phyloP scores from a whole-genome alignment of 805 yeast genomes.

The Metschnikowia gruessii region DNA sequence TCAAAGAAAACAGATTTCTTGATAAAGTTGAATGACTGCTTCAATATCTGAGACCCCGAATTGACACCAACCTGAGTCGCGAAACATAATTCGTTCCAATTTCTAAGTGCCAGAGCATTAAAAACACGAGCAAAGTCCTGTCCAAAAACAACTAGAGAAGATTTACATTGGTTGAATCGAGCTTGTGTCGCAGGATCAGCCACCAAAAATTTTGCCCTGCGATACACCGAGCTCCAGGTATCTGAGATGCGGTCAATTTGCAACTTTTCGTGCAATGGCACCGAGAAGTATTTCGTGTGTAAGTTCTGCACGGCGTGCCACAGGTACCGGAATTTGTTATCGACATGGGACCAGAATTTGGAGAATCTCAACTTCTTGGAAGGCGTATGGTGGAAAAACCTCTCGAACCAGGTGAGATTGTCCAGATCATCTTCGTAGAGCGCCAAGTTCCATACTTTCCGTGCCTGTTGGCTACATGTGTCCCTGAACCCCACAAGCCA shows the following conservation, averaged over 20 bases:
- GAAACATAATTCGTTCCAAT: not conserved
- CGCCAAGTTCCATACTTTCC: not conserved
- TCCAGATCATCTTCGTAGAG: conserved; percentile 3
- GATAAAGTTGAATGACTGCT: not conserved
- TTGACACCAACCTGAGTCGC: not conserved
- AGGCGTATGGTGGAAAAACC: not conserved
- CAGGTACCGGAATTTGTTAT: not conserved
- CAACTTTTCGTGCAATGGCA: not conserved
- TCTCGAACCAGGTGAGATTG: not conserved
- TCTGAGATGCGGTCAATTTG: not conserved
- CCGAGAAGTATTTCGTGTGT: not conserved
- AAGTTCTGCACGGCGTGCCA: not conserved
- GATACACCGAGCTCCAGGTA: not conserved
- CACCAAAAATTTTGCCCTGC: not conserved
- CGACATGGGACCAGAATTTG: not conserved
- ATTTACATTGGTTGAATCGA: not conserved
- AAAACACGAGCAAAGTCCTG: not conserved
- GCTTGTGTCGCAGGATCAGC: not conserved
- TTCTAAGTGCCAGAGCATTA: not conserved
- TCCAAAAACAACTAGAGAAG: not conserved
- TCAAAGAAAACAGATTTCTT: not conserved
- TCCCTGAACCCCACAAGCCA: conserved; percentile 2
- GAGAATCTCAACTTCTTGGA: not conserved
- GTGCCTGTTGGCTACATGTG: not conserved
- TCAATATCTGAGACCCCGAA: not conserved